Evolutionary conservation across 2,329 filamentous ascomycete genomes (phyloP).

Genomic region (Colletotrichum tabaci): DNA sequence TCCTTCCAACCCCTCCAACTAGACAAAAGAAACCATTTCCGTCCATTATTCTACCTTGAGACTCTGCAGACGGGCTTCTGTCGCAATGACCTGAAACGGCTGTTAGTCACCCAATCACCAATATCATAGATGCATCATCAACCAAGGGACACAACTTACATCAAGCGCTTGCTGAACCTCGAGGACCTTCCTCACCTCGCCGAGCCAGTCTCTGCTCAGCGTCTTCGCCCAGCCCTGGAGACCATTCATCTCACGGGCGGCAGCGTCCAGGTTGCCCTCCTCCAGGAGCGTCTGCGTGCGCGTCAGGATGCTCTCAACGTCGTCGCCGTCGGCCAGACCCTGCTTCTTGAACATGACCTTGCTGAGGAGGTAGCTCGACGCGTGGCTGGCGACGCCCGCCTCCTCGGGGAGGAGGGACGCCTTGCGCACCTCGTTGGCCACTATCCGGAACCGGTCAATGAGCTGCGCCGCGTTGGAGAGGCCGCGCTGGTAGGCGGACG

Average conservation of each 20-base stretch:
- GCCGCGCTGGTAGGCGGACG: slow-evolving; percentile 91
- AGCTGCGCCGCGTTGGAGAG: slow-evolving; percentile 87
- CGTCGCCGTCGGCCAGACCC: slow-evolving; percentile 84
- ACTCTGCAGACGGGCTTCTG: slow-evolving; percentile 91
- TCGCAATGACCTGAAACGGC: slow-evolving; percentile 80
- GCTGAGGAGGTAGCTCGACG: slow-evolving; percentile 89
- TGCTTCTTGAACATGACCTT: slow-evolving; percentile 98
- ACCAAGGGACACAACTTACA: slow-evolving; percentile 70
- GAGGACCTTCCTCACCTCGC: slow-evolving; percentile 90
- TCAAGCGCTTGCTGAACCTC: slow-evolving; percentile 98
- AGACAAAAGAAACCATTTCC: slow-evolving; percentile 51
- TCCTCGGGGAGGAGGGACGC: slow-evolving; percentile 92
- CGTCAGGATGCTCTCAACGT: slow-evolving; percentile 94
- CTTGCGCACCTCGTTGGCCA: slow-evolving; percentile 93
- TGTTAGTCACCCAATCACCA: background rate
- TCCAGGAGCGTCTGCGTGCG: slow-evolving; percentile 92
- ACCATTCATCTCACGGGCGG: slow-evolving; percentile 94
- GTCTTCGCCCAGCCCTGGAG: slow-evolving; percentile 96
- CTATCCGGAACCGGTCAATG: slow-evolving; percentile 95
- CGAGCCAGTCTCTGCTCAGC: slow-evolving; percentile 92
- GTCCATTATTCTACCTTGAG: slow-evolving; percentile 80
- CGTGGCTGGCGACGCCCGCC: slow-evolving; percentile 94
- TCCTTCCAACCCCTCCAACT: slow-evolving; percentile 51
- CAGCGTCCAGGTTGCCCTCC: slow-evolving; percentile 91
- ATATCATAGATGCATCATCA: background rate